A percentile compares a stretch with the other conserved stretches of the same genome.
Evolutionary conservation across 495 filamentous ascomycete species (phyloP).

Genomic region (Aspergillus cavernicola): DNA sequence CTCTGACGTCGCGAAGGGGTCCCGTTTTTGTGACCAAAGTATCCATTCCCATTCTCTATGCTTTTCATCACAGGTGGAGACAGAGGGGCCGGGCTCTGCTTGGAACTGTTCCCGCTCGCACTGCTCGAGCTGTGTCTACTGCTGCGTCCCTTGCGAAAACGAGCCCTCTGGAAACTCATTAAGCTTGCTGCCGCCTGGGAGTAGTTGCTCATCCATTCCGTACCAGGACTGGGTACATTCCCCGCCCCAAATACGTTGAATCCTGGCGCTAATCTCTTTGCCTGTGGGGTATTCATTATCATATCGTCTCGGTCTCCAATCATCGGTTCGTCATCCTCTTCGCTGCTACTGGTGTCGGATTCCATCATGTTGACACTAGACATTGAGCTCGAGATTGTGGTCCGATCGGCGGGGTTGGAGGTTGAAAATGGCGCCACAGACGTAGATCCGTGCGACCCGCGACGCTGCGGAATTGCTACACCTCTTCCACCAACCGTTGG

Average conservation of each 20-base stretch:
- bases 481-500: conserved; percentile 77
- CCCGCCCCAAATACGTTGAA: conserved; percentile 46
- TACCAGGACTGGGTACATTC: conserved; percentile 45
- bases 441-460: conserved; percentile 45
- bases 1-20: conserved; percentile 70
- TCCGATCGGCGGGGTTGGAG: conserved; percentile 56
- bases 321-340: conserved; percentile 75
- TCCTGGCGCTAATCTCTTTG: conserved; percentile 32
- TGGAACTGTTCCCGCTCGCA: conserved; percentile 65
- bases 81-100: conserved; percentile 59
- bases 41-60: conserved; percentile 50
- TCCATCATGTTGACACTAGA: conserved; percentile 78
- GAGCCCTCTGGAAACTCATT: conserved; percentile 70
- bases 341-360: conserved; percentile 71
- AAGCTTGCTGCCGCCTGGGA: conserved; percentile 69
- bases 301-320: conserved; percentile 76
- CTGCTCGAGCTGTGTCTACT: conserved; percentile 67
- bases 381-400: conserved; percentile 75
- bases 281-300: conserved; percentile 58
- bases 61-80: conserved; percentile 64
- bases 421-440: conserved; percentile 38
- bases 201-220: conserved; percentile 56
- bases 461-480: conserved; percentile 70
- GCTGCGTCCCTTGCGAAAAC: conserved; percentile 52
- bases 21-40: conserved; percentile 43